These are phyloP conservation scores for Corrigiola litoralis DNA, from an alignment of 179 eudicot genomes.

Conservation along the genomic window DNA sequence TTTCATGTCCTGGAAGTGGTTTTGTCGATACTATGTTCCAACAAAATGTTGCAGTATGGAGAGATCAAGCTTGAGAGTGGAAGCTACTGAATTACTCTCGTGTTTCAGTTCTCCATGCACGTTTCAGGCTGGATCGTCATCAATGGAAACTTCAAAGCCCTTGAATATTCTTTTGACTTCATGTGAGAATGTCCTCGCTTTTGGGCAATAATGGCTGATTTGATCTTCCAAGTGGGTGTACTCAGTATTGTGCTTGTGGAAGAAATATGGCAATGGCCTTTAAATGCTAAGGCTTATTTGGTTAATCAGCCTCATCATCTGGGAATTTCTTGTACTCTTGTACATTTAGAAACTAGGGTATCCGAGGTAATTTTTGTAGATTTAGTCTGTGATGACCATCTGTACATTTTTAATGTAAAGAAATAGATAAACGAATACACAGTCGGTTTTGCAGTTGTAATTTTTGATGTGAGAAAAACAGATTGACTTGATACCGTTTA, in stretches of 20 bases:
- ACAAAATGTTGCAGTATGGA: no score
- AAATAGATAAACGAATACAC: background rate
- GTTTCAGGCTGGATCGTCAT: background rate
- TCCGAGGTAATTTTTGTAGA: constrained; percentile 8
- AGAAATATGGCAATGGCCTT: background rate
- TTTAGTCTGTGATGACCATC: background rate
- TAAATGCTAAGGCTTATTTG: no score
- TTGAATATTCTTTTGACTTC: background rate
- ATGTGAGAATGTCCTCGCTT: background rate
- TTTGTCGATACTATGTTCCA: no score
- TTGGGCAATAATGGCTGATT: background rate
- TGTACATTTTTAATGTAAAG: constrained; percentile 12
- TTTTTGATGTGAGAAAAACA: background rate
- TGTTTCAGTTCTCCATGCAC: background rate
- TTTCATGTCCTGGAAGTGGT: no score
- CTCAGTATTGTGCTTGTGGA: background rate
- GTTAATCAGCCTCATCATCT: no score
- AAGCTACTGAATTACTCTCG: background rate
- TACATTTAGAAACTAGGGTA: background rate
- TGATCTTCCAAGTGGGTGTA: background rate
- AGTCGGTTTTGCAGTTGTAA: background rate
- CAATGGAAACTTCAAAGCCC: background rate
- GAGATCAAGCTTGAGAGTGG: no score
- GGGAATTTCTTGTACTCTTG: background rate
- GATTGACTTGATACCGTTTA: no score